These are phyloP conservation scores for Podaxis sp. DNA, from an alignment of 768 basidiomycete species.

Conservation along the genomic window DNA sequence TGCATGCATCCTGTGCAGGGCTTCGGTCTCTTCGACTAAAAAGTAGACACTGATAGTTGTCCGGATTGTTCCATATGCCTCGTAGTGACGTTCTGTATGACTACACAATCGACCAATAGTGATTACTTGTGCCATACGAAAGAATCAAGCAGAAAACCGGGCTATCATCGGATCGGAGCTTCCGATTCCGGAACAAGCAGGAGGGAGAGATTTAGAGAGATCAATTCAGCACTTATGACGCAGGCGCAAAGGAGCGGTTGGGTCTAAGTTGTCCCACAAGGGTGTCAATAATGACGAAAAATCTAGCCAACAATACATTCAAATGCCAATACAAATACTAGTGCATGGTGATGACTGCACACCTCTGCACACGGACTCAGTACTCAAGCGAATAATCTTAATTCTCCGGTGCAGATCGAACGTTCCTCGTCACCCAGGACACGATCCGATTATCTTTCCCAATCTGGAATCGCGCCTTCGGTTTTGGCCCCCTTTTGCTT, in stretches of 20 bases:
- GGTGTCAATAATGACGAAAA: background rate
- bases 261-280: background rate
- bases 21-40: constrained; percentile 92
- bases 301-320: background rate
- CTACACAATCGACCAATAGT: background rate
- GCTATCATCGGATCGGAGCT: constrained; percentile 4
- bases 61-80: constrained; percentile 17
- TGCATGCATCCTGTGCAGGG: constrained; percentile 48
- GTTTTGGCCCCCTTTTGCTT: constrained; percentile 27
- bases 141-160: background rate
- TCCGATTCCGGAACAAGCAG: constrained; percentile 4
- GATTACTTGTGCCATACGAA: background rate
- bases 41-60: constrained; percentile 18
- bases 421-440: constrained; percentile 25
- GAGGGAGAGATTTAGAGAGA: background rate
- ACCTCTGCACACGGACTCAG: background rate
- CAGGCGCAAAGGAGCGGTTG: background rate
- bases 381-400: background rate
- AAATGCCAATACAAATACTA: background rate
- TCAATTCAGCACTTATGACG: background rate
- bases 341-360: background rate
- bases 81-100: constrained; percentile 6
- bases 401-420: constrained; percentile 20
- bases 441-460: constrained; percentile 31
- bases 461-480: constrained; percentile 30